These are phyloP conservation scores for Alternaria triticina DNA, from an alignment of 2,329 filamentous ascomycete species.

Conservation along the genomic window DNA sequence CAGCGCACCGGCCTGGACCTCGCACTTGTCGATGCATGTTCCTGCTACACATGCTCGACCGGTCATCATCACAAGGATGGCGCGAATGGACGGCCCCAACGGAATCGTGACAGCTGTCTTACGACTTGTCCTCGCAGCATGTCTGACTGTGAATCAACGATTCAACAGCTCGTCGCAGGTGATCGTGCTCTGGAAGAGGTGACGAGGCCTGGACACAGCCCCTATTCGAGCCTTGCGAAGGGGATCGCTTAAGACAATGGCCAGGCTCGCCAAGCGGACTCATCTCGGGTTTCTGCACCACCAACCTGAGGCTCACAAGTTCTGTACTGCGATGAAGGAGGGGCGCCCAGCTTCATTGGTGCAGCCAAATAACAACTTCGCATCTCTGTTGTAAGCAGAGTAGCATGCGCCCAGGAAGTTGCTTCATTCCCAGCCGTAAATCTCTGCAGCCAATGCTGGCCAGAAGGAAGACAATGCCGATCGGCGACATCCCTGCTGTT, in stretches of 20 bases:
- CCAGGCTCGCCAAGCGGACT: slow-evolving; percentile 34
- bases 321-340: background rate
- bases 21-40: slow-evolving; percentile 25
- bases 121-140: slow-evolving; percentile 9
- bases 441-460: slow-evolving; percentile 22
- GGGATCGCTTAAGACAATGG: slow-evolving; percentile 28
- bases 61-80: background rate
- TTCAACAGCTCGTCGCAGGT: background rate
- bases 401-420: slow-evolving; percentile 16
- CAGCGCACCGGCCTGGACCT: slow-evolving; percentile 18
- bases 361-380: slow-evolving; percentile 10
- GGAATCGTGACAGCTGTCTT: background rate
- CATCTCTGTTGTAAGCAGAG: background rate
- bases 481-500: slow-evolving; percentile 30
- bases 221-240: slow-evolving; percentile 33
- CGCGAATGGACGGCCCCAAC: background rate
- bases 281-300: slow-evolving; percentile 21
- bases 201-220: slow-evolving; percentile 20
- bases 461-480: slow-evolving; percentile 14
- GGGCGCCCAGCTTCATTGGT: background rate
- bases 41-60: slow-evolving; percentile 15
- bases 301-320: background rate
- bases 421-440: slow-evolving; percentile 27
- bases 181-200: background rate
- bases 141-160: background rate